phyloP scores from a whole-genome alignment of 257 asterid genomes.

The Petunia axillaris region DNA sequence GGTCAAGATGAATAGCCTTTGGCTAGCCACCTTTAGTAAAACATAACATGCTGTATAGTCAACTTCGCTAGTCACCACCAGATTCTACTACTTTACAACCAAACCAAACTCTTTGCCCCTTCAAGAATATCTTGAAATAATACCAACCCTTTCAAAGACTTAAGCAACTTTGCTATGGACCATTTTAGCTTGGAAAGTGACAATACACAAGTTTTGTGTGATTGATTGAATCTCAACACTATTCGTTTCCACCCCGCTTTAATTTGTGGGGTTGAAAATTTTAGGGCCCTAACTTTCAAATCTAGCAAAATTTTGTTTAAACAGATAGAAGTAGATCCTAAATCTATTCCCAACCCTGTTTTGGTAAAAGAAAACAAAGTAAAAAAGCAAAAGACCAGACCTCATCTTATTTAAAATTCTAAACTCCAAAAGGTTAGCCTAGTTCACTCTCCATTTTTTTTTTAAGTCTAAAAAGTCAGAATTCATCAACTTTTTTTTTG shows the following conservation, averaged over 20 bases:
- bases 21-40: neutral
- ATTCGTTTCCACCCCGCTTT: neutral
- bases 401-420: neutral
- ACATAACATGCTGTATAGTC: constrained; percentile 16
- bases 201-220: constrained; percentile 5
- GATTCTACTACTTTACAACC: constrained; percentile 24
- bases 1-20: neutral
- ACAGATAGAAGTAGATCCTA: constrained; percentile 34
- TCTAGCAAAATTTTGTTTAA: neutral
- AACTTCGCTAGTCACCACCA: constrained; percentile 22
- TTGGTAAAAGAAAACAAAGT: constrained; percentile 5
- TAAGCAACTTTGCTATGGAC: constrained; percentile 9
- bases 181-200: constrained; percentile 27
- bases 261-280: neutral
- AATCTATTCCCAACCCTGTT: constrained; percentile 15
- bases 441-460: constrained; percentile 19
- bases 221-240: constrained; percentile 22
- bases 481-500: constrained; percentile 19
- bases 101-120: constrained; percentile 25
- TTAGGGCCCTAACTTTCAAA: neutral
- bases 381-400: neutral
- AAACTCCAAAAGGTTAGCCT: constrained; percentile 23
- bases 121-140: constrained; percentile 20
- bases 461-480: constrained; percentile 32
- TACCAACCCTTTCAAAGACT: constrained; percentile 26